Evolutionary conservation across 495 filamentous ascomycete genomes (phyloP).

Genomic region (Staphylotrichum longicolle): DNA sequence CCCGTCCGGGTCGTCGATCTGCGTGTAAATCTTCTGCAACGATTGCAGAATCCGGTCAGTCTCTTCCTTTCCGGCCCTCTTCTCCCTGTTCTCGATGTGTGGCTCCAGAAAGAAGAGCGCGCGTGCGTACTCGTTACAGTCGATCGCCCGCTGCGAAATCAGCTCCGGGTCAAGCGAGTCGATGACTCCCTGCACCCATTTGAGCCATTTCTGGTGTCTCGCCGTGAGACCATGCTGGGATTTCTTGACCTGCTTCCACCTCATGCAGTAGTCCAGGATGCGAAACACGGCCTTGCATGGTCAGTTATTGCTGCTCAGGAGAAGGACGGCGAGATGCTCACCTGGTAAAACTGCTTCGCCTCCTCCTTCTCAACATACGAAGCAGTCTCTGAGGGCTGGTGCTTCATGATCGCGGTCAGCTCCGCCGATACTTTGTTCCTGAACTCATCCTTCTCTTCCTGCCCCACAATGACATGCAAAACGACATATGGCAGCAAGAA

Average conservation of each 20-base stretch:
- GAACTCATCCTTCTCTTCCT: conserved; percentile 61
- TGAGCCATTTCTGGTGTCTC: conserved; percentile 36
- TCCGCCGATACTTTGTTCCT: conserved; percentile 67
- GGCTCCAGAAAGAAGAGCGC: conserved; percentile 94
- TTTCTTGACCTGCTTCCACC: conserved; percentile 78
- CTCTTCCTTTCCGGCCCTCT: conserved; percentile 38
- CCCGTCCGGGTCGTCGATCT: conserved; percentile 96
- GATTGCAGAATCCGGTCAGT: conserved; percentile 63
- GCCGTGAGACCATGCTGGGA: conserved; percentile 30
- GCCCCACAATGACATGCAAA: conserved; percentile 68
- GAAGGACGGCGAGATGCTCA: conserved; percentile 38
- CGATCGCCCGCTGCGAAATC: conserved; percentile 78
- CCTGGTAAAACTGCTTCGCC: conserved; percentile 78
- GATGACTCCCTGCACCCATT: conserved; percentile 47
- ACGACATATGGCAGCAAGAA: conserved; percentile 85
- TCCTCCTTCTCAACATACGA: conserved; percentile 59
- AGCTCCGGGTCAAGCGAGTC: conserved; percentile 76
- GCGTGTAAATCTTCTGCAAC: conserved; percentile 88
- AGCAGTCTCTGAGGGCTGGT: conserved; percentile 54
- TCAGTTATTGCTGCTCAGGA: background rate
- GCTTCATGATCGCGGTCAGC: conserved; percentile 64
- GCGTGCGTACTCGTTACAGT: conserved; percentile 88
- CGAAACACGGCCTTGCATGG: conserved; percentile 75
- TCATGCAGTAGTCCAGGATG: conserved; percentile 84
- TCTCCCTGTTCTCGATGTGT: conserved; percentile 65